Conservation (phyloP, 208 protist species). For the Trypanosoma lewisi region DNA sequence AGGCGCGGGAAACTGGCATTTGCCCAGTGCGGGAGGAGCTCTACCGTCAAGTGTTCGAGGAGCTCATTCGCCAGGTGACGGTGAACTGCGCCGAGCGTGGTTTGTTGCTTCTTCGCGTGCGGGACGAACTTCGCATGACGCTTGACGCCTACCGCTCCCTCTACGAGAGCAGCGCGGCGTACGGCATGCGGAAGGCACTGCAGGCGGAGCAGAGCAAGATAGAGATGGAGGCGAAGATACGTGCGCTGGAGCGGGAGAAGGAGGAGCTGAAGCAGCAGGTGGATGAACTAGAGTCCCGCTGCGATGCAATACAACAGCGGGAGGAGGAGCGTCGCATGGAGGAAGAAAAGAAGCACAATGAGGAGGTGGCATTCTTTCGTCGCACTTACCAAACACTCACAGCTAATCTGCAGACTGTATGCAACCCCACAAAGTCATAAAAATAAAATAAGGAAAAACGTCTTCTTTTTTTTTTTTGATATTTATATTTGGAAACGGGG, state of each 20-base stretch:
- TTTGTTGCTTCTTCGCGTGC: conserved; percentile 95
- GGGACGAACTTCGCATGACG: conserved; percentile 95
- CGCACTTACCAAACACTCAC: conserved; percentile 95
- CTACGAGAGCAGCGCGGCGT: conserved; percentile 90
- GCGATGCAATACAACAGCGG: conserved; percentile 87
- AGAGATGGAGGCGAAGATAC: conserved; percentile 93
- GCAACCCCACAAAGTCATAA: conserved; percentile 81
- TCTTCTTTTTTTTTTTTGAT: conserved; percentile 2
- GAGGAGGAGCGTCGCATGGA: conserved; percentile 88
- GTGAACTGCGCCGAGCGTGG: conserved; percentile 98
- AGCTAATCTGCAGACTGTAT: conserved; percentile 86
- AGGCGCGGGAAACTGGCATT: conserved; percentile 97
- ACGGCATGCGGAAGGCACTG: conserved; percentile 97
- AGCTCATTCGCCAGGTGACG: conserved; percentile 98
- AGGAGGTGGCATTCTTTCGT: conserved; percentile 96
- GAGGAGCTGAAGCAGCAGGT: conserved; percentile 92
- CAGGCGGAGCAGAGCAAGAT: conserved; percentile 96
- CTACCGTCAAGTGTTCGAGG: conserved; percentile 97
- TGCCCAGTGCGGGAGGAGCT: conserved; percentile 98
- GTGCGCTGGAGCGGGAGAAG: conserved; percentile 93
- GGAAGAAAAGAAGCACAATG: conserved; percentile 95
- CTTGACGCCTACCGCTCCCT: conserved; percentile 83
- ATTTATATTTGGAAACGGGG: background rate
- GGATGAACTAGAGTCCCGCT: conserved; percentile 65
- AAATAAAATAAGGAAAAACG: background rate